Conservation (phyloP, 169 alveolate genomes). For the Babesia sp. region DNA sequence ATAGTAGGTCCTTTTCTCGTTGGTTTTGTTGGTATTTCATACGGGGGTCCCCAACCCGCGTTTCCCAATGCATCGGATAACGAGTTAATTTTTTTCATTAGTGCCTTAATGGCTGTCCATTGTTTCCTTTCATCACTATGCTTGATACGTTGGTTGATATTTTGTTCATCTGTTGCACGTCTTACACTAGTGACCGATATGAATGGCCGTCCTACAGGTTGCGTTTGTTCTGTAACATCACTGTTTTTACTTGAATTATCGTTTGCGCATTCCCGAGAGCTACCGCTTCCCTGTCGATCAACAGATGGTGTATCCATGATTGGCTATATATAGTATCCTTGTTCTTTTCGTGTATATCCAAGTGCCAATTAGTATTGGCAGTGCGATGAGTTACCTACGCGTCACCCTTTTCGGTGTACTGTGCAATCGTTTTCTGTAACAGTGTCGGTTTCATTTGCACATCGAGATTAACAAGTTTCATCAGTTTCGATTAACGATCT, state of each 20-base stretch:
- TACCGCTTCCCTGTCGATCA: neutral
- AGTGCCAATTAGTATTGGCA: neutral
- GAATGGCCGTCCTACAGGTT: neutral
- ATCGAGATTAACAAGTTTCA: too few relatives aligned
- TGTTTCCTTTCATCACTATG: slow-evolving; percentile 38
- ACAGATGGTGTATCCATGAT: neutral
- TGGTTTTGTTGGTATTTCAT: slow-evolving; percentile 62
- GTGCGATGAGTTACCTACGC: neutral
- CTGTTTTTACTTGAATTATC: neutral
- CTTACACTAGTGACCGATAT: neutral
- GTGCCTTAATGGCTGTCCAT: slow-evolving; percentile 54
- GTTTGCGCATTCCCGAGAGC: neutral
- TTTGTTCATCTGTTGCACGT: slow-evolving; percentile 17
- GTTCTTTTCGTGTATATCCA: neutral
- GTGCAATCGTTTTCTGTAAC: neutral
- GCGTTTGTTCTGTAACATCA: neutral
- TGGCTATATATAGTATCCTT: neutral
- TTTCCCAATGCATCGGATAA: slow-evolving; percentile 14
- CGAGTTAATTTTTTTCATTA: slow-evolving; percentile 33
- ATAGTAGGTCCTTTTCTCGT: slow-evolving; percentile 65
- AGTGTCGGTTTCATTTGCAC: neutral
- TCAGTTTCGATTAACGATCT: too few relatives aligned
- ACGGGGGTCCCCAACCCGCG: slow-evolving; percentile 51
- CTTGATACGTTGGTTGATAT: slow-evolving; percentile 18
- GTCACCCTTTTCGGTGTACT: neutral